phyloP scores from a whole-genome alignment of 1,284 basidiomycete genomes.

The Ustilago lituana region DNA sequence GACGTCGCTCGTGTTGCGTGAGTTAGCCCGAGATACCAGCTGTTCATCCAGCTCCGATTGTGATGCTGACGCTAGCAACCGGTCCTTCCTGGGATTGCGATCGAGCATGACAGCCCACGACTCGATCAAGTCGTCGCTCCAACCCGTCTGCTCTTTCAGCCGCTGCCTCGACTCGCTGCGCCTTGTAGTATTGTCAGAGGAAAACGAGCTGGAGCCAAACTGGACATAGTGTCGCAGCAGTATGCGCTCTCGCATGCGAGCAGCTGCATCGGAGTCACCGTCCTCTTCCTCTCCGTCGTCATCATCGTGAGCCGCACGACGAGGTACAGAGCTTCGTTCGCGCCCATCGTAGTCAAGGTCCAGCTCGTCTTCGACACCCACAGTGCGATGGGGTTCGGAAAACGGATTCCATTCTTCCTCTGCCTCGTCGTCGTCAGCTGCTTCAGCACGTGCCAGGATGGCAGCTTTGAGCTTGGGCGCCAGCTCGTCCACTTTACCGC shows the following conservation, averaged over 20 bases:
- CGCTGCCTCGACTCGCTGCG: constrained; percentile 15
- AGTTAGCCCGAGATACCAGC: not conserved
- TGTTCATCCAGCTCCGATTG: constrained; percentile 28
- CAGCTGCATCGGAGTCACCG: constrained; percentile 3
- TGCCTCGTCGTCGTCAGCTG: constrained; percentile 43
- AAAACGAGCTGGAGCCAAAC: constrained; percentile 26
- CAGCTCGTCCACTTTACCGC: constrained; percentile 28
- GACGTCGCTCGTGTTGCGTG: constrained; percentile 9
- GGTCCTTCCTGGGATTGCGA: constrained; percentile 52
- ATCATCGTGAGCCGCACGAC: constrained; percentile 6
- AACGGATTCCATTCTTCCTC: constrained; percentile 54
- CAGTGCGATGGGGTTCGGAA: constrained; percentile 20
- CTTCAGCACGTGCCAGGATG: constrained; percentile 49
- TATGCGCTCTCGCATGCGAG: constrained; percentile 28
- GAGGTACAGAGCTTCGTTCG: constrained; percentile 12
- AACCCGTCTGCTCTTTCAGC: constrained; percentile 30
- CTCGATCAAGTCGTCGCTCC: constrained; percentile 53
- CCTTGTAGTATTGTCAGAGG: constrained; percentile 23
- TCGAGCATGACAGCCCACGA: constrained; percentile 58
- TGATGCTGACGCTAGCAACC: constrained; percentile 45
- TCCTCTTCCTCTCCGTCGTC: constrained; percentile 12
- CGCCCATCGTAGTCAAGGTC: constrained; percentile 43
- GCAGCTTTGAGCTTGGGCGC: constrained; percentile 46
- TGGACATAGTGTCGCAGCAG: constrained; percentile 36
- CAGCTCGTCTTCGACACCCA: constrained; percentile 51